A percentile compares a stretch with the other conserved stretches of the same genome.
Conservation (phyloP, 164 flowering plant genomes). For the Macadamia tetraphylla region DNA sequence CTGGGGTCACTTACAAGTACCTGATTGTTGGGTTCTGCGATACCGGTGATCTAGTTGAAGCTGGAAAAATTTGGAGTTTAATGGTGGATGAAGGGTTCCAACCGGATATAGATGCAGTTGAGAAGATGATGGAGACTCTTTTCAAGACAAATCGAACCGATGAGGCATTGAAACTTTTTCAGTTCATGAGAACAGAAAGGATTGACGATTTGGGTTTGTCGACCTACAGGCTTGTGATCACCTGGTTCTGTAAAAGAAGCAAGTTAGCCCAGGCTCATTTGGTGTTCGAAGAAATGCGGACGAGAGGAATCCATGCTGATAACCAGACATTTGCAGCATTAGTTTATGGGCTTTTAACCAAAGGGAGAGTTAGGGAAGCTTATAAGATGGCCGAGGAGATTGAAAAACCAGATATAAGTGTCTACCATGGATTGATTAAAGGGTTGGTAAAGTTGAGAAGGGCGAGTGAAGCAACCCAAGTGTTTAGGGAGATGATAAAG, state of each 20-base stretch:
- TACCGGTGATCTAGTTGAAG: constrained; percentile 64
- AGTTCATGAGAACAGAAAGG: constrained; percentile 39
- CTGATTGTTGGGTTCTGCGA: constrained; percentile 74
- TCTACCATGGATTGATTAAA: constrained; percentile 77
- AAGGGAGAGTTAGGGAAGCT: constrained; percentile 56
- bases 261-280: constrained; percentile 39
- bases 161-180: constrained; percentile 68
- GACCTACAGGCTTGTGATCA: constrained; percentile 55
- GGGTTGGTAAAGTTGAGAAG: constrained; percentile 61
- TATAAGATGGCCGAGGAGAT: constrained; percentile 41
- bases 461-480: constrained; percentile 76
- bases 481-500: constrained; percentile 78
- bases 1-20: constrained; percentile 45
- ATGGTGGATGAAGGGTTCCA: constrained; percentile 77
- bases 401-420: constrained; percentile 47
- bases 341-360: constrained; percentile 57
- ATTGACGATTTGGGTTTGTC: constrained; percentile 49
- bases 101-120: constrained; percentile 38
- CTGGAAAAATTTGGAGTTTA: constrained; percentile 77
- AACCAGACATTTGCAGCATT: constrained; percentile 41
- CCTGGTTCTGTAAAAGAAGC: constrained; percentile 70
- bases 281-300: constrained; percentile 65
- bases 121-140: constrained; percentile 62
- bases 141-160: constrained; percentile 54
- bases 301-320: constrained; percentile 57